Percentiles rank a stretch among this genome's conserved stretches.
Conservation (phyloP, 306 rosid genomes). For the Cucurbita argyrosperma region DNA sequence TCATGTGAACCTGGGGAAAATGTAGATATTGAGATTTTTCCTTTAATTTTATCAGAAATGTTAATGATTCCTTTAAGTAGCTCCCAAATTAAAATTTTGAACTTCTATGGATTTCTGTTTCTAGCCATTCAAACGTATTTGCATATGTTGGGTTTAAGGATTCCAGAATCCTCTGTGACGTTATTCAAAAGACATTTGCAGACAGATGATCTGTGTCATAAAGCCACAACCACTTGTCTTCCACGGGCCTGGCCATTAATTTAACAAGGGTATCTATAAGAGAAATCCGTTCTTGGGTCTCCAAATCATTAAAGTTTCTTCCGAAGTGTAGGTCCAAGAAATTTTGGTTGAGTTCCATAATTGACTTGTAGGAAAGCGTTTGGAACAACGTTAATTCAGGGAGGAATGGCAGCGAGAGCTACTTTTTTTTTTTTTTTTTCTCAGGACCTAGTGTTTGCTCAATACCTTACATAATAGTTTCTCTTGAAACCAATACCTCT, state of each 20-base stretch:
- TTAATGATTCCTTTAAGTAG: neutral
- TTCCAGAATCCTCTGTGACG: neutral
- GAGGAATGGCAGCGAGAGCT: too few relatives aligned
- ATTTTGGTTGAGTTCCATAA: neutral
- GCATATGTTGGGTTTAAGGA: neutral
- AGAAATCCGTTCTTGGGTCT: neutral
- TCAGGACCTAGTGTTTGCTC: neutral
- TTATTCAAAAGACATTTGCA: neutral
- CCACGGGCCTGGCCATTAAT: neutral
- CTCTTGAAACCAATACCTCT: neutral
- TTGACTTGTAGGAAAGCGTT: neutral
- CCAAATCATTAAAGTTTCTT: neutral
- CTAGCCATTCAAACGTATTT: neutral
- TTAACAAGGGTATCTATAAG: neutral
- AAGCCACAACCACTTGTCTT: neutral
- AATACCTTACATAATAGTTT: neutral
- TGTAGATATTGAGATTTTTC: neutral
- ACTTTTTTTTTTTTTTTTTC: too few relatives aligned
- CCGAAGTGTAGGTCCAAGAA: neutral
- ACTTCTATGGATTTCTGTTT: neutral
- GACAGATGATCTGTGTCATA: neutral
- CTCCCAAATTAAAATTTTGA: neutral
- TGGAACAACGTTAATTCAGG: neutral
- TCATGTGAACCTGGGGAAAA: neutral
- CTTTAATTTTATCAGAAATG: neutral